Base-by-base conservation (phyloP, 495 filamentous ascomycete genomes). In the Jackrogersella multiformis region DNA sequence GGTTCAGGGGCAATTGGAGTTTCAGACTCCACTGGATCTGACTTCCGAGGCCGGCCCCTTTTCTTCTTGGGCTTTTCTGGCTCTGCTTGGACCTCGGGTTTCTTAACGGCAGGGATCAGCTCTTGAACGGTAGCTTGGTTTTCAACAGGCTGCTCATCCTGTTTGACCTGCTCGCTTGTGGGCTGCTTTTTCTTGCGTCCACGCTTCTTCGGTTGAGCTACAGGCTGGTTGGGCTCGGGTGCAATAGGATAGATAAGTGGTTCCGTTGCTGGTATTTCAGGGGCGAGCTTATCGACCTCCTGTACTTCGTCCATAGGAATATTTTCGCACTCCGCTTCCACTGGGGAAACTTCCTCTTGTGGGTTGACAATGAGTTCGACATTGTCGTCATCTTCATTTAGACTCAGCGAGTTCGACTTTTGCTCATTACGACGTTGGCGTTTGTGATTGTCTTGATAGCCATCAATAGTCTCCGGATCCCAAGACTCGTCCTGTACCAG, bases 151-250 rank as follows among this genome's bases (percentile, higher is more conserved):
- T 56, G 36, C 24, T 55, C 58, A 1, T 49, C 48, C 28, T 44
- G 23, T 9, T 24, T 18, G 2, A 18, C 9, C 5, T 38, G 28
- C 36, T 62, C 64, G 9, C 12, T 48, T 5, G 15, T 21, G 18
- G 28, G 34, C 7, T 69, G 70, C 52, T 74, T 74, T 44, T 69
- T 74, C 61, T 73, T 74, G 18, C 73, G 73, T 12, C 73, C 70
- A 30, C 67, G 73, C 34, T 68, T 73, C 58, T 70, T 73, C 12
- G 64, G 66, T 46, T 57, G 57, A 4, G 26, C 48, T 16, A 70
- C 69, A 9, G 30, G 15, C 13, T 46, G 51, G 9, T 55, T 42
- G 2, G 49, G 18, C 28, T 60, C 58, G 13, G 38, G 23, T 4
- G 15, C 57, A 34, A 38, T 23, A 16, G 24, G 30, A 35, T 49